Evolutionary conservation across 2,329 filamentous ascomycete genomes (phyloP).

Genomic region (Beauveria varroae): DNA sequence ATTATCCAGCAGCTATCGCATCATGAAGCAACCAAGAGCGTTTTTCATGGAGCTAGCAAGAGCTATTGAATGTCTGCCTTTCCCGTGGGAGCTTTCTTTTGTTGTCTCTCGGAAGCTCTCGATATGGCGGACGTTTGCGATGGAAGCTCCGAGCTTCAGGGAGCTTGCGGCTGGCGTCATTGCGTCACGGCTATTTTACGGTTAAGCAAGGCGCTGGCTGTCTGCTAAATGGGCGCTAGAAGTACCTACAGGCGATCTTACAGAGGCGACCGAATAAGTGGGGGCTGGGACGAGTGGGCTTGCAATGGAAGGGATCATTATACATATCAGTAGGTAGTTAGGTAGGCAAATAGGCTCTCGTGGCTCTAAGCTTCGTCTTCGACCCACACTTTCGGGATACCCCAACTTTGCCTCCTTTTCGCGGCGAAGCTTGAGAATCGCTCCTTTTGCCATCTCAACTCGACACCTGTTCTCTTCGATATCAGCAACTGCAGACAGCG

Average conservation of each 20-base stretch:
- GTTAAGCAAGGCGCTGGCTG: not conserved
- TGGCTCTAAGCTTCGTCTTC: not conserved
- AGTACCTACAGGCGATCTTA: too few relatives aligned
- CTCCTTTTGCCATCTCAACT: constrained; percentile 1
- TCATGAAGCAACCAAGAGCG: constrained; percentile 14
- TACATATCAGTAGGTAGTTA: too few relatives aligned
- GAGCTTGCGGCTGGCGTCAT: constrained; percentile 2
- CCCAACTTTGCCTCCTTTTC: constrained; percentile 1
- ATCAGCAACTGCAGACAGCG: not conserved
- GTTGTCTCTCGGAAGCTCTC: not conserved
- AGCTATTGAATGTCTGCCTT: not conserved
- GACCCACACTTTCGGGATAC: constrained; percentile 8
- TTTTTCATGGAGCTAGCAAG: too few relatives aligned
- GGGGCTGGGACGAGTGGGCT: too few relatives aligned
- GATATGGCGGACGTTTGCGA: not conserved
- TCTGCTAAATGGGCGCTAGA: not conserved
- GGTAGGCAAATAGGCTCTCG: too few relatives aligned
- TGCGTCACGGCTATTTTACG: constrained; percentile 5
- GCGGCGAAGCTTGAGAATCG: not conserved
- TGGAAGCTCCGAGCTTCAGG: not conserved
- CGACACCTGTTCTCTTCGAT: not conserved
- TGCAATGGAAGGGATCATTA: too few relatives aligned
- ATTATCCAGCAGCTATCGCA: constrained; percentile 32
- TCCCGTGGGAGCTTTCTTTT: not conserved
- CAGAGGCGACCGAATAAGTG: too few relatives aligned